Evolutionary conservation across 345 rosid species (phyloP).

Genomic region (Pistacia integerrima): DNA sequence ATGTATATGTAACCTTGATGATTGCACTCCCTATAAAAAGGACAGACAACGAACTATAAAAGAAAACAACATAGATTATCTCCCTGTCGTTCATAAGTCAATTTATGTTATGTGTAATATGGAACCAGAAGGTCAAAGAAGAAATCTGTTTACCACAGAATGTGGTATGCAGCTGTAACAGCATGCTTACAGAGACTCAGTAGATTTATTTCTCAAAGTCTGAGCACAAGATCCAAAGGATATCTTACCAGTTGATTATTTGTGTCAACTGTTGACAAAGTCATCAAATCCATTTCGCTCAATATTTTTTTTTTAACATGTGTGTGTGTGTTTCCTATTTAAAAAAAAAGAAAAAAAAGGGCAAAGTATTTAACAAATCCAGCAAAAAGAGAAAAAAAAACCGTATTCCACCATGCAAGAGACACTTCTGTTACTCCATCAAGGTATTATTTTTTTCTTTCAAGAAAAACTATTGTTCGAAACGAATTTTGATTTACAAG

Average conservation of each 20-base stretch:
- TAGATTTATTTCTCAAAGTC: background rate
- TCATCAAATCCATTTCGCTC: too few species aligned
- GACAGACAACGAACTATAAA: background rate
- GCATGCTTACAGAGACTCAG: background rate
- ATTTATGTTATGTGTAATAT: background rate
- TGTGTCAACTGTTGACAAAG: background rate
- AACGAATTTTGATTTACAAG: too few species aligned
- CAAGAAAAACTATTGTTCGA: too few species aligned
- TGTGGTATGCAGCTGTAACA: background rate
- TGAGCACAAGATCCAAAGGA: background rate
- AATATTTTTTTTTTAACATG: background rate
- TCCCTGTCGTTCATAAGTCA: background rate
- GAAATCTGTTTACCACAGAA: background rate
- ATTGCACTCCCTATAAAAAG: background rate
- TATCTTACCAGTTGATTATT: background rate
- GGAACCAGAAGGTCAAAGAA: slow-evolving; percentile 3
- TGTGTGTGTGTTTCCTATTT: background rate
- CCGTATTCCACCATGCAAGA: background rate
- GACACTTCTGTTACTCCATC: background rate
- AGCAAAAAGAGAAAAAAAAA: background rate
- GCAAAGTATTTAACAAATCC: background rate
- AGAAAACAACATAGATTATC: background rate
- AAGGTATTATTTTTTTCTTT: background rate
- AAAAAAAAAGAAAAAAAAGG: background rate
- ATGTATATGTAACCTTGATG: background rate